Conservation (phyloP, 768 basidiomycete genomes). For the Tulasnella sp. region DNA sequence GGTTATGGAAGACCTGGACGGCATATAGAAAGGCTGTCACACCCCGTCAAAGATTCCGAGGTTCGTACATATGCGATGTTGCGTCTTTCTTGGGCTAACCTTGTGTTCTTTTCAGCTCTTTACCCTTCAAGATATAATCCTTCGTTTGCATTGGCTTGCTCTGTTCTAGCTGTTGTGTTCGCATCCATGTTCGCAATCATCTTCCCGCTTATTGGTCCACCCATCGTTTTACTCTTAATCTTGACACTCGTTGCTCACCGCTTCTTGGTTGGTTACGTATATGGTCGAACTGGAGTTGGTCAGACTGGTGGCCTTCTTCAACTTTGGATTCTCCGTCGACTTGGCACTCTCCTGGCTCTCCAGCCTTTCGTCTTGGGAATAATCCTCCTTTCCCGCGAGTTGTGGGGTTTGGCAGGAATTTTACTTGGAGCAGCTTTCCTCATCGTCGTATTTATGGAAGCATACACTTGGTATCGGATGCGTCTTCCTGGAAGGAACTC, state of each 20-base stretch:
- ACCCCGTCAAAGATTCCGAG: conserved; percentile 65
- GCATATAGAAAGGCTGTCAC: conserved; percentile 51
- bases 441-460: conserved; percentile 48
- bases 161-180: conserved; percentile 54
- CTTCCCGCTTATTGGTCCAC: conserved; percentile 64
- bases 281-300: conserved; percentile 48
- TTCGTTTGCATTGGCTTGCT: conserved; percentile 50
- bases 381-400: conserved; percentile 47
- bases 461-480: conserved; percentile 39
- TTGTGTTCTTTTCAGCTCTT: conserved; percentile 34
- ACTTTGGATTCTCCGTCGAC: conserved; percentile 60
- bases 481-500: conserved; percentile 36
- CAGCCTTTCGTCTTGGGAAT: conserved; percentile 67
- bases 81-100: conserved; percentile 5
- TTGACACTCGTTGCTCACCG: conserved; percentile 66
- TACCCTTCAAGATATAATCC: conserved; percentile 63
- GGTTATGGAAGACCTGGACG: conserved; percentile 43
- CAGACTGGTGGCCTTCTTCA: conserved; percentile 64
- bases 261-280: conserved; percentile 66
- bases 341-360: conserved; percentile 55
- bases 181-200: conserved; percentile 60
- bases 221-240: conserved; percentile 50
- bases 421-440: conserved; percentile 42
- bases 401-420: conserved; percentile 62
- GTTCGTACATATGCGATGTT: conserved; percentile 30